Evolutionary conservation across 2,329 filamentous ascomycete species (phyloP).

Genomic region (Ilyonectria mors-panacis): DNA sequence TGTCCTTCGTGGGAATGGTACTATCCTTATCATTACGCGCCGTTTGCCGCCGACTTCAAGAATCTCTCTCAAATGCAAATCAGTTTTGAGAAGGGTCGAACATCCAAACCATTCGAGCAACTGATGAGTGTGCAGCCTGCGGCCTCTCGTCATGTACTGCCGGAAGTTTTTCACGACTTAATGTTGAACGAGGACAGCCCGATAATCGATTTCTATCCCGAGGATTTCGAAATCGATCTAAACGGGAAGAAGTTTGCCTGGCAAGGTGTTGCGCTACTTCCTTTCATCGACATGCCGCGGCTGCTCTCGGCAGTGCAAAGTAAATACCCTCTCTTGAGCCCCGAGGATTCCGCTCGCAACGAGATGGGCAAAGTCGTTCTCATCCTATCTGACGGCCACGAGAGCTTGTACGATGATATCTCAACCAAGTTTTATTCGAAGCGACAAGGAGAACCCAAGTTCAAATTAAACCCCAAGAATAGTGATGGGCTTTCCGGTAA

Average conservation of each 20-base stretch:
- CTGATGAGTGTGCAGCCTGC: constrained; percentile 98
- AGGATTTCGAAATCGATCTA: constrained; percentile 92
- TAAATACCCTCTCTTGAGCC: constrained; percentile 84
- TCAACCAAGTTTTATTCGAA: constrained; percentile 93
- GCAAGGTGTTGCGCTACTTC: constrained; percentile 94
- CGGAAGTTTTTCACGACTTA: constrained; percentile 87
- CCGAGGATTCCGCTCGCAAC: constrained; percentile 85
- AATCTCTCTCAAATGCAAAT: constrained; percentile 85
- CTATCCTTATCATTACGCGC: constrained; percentile 98
- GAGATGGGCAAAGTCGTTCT: constrained; percentile 84
- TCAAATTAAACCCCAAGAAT: constrained; percentile 80
- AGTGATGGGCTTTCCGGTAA: constrained; percentile 86
- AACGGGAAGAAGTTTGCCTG: constrained; percentile 99
- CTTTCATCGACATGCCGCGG: constrained; percentile 95
- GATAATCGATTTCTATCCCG: constrained; percentile 98
- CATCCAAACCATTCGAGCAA: constrained; percentile 95
- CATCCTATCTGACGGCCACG: constrained; percentile 86
- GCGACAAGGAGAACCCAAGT: constrained; percentile 76
- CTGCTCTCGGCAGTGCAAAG: constrained; percentile 85
- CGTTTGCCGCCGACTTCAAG: constrained; percentile 95
- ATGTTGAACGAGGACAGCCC: constrained; percentile 92
- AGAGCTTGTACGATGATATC: constrained; percentile 85
- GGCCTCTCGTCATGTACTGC: constrained; percentile 91
- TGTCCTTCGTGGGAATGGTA: constrained; percentile 99
- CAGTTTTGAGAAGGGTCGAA: constrained; percentile 85